A percentile compares a stretch with the other conserved stretches of the same genome.
Conservation (phyloP, 1,284 basidiomycete species). For the Microbotryum intermedium region DNA sequence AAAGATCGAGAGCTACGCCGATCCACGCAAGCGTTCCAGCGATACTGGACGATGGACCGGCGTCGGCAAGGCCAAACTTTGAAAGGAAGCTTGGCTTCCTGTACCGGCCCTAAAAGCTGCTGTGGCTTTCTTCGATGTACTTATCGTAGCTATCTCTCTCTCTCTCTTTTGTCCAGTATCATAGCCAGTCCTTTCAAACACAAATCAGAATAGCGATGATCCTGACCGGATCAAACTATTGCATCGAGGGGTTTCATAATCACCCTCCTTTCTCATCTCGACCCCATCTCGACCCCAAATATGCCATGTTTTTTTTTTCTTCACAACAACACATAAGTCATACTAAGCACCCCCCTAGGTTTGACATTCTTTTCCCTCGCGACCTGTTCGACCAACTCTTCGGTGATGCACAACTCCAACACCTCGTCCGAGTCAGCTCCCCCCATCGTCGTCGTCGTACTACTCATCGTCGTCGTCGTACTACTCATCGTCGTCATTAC, state of each 20-base stretch:
- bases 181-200: not conserved
- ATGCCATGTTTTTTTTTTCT: not conserved
- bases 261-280: too few species aligned
- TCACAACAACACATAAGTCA: slow-evolving; percentile 17
- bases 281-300: too few species aligned
- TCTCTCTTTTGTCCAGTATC: not conserved
- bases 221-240: not conserved
- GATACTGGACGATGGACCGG: too few species aligned
- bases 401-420: slow-evolving; percentile 51
- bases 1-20: not conserved
- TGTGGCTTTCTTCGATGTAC: not conserved
- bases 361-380: slow-evolving; percentile 57
- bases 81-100: too few species aligned
- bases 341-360: slow-evolving; percentile 14
- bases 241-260: not conserved
- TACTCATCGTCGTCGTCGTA: slow-evolving; percentile 20
- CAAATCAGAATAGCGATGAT: not conserved
- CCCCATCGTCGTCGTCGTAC: slow-evolving; percentile 30
- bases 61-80: too few species aligned
- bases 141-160: not conserved
- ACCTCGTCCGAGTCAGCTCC: slow-evolving; percentile 40
- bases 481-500: not conserved
- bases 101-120: too few species aligned
- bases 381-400: slow-evolving; percentile 62
- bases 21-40: too few species aligned